A percentile compares a stretch with the other conserved stretches of the same genome.
phyloP scores from a whole-genome alignment of 108 stramenopile species.

The Fistulifera solaris region DNA sequence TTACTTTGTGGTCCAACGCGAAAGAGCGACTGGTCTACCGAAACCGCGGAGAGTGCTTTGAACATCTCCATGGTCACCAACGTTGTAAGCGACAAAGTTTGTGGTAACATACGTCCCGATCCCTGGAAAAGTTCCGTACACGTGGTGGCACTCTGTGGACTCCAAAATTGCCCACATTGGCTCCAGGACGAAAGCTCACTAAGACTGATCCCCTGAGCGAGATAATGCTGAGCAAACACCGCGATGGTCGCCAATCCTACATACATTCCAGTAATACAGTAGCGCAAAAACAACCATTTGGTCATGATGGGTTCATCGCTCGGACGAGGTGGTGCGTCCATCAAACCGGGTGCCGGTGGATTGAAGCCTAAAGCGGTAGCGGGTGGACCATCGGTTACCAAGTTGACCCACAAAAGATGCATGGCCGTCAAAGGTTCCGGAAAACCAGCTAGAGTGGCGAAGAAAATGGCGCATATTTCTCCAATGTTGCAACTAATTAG shows the following conservation, averaged over 20 bases:
- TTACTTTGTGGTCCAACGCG: conserved; percentile 86
- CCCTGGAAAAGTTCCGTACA: conserved; percentile 76
- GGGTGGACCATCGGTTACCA: conserved; percentile 97
- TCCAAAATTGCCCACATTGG: conserved; percentile 40
- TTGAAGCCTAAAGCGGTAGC: conserved; percentile 98
- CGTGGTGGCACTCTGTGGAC: conserved; percentile 28
- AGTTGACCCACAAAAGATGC: conserved; percentile 97
- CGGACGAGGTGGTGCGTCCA: conserved; percentile 82
- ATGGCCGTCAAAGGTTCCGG: conserved; percentile 97
- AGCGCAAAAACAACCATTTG: conserved; percentile 90
- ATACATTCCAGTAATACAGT: conserved; percentile 88
- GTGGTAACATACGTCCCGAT: conserved; percentile 65
- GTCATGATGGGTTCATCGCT: conserved; percentile 94
- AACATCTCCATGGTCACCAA: conserved; percentile 96
- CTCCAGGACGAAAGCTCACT: conserved; percentile 39
- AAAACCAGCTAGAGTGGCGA: conserved; percentile 84
- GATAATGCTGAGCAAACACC: conserved; percentile 85
- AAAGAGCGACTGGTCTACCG: conserved; percentile 83
- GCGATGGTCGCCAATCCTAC: conserved; percentile 95
- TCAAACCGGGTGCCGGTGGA: conserved; percentile 86
- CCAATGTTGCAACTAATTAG: conserved; percentile 97
- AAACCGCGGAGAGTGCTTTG: conserved; percentile 94
- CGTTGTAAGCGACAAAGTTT: conserved; percentile 87
- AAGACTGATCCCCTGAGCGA: conserved; percentile 48
- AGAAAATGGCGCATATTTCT: conserved; percentile 92